Percentiles rank a stretch among this genome's conserved stretches.
Evolutionary conservation across 805 yeast species (phyloP).

Genomic region (Kuraishia borneana): DNA sequence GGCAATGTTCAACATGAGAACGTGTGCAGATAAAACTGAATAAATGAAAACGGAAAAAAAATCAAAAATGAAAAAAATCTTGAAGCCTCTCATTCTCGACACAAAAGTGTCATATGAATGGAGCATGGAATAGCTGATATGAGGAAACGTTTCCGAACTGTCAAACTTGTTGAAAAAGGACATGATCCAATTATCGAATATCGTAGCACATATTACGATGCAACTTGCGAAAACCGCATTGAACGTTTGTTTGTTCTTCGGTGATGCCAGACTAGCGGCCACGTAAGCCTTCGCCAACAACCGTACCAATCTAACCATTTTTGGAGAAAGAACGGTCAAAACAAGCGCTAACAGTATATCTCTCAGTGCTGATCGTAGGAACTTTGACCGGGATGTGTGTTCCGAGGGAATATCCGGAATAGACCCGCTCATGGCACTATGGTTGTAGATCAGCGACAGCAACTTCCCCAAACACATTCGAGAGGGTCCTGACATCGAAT

Average conservation of each 20-base stretch:
- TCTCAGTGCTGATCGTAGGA: too few relatives aligned
- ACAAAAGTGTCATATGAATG: slow-evolving; percentile 1
- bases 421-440: neutral
- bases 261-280: slow-evolving; percentile 21
- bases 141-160: neutral
- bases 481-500: slow-evolving; percentile 5
- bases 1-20: slow-evolving; percentile 15
- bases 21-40: slow-evolving; percentile 18
- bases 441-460: slow-evolving; percentile 4
- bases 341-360: neutral
- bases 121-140: neutral
- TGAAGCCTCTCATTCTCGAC: neutral
- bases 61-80: slow-evolving; percentile 7
- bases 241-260: slow-evolving; percentile 12
- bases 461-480: slow-evolving; percentile 5
- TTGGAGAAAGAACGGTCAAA: slow-evolving; percentile 2
- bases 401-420: too few relatives aligned
- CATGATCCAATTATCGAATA: slow-evolving; percentile 1
- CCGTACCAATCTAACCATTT: slow-evolving; percentile 12
- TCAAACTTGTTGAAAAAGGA: neutral
- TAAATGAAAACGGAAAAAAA: slow-evolving; percentile 14
- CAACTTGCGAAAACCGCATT: slow-evolving; percentile 14
- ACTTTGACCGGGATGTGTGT: too few relatives aligned
- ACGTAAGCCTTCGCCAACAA: slow-evolving; percentile 20
- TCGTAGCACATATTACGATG: neutral